phyloP scores from a whole-genome alignment of 352 stramenopile species.

The Phytophthora crassamura region DNA sequence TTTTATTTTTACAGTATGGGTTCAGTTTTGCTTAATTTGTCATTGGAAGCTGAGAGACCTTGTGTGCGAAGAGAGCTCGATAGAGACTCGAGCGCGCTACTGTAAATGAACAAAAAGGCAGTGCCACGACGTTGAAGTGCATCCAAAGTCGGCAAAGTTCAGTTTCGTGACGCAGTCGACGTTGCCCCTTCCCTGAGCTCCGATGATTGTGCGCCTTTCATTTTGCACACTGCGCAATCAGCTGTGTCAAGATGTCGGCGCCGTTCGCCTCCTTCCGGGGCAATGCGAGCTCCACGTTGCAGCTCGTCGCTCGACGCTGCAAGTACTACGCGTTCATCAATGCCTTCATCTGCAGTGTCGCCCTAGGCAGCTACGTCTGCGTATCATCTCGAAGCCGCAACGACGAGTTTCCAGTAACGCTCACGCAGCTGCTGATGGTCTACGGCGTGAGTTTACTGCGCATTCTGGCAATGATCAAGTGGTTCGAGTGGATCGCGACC shows the following conservation, averaged over 20 bases:
- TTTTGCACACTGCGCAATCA: slow-evolving; percentile 32
- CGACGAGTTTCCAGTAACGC: slow-evolving; percentile 2
- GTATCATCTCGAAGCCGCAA: slow-evolving; percentile 7
- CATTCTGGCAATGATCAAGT: slow-evolving; percentile 66
- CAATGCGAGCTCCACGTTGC: slow-evolving; percentile 13
- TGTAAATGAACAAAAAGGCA: too few relatives aligned
- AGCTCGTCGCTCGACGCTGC: slow-evolving; percentile 51
- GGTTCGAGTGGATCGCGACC: slow-evolving; percentile 86
- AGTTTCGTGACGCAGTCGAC: slow-evolving; percentile 25
- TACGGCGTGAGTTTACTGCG: slow-evolving; percentile 60
- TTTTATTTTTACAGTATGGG: too few relatives aligned
- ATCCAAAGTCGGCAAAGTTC: slow-evolving; percentile 11
- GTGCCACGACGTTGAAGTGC: slow-evolving; percentile 2
- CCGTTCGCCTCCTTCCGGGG: background rate
- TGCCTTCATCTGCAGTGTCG: slow-evolving; percentile 76
- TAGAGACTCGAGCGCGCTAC: too few relatives aligned
- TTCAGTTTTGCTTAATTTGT: too few relatives aligned
- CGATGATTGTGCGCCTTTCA: slow-evolving; percentile 36
- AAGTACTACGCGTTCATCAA: slow-evolving; percentile 90
- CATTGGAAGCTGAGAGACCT: too few relatives aligned
- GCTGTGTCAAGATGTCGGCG: slow-evolving; percentile 9
- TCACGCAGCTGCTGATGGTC: slow-evolving; percentile 24
- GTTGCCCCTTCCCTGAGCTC: slow-evolving; percentile 10
- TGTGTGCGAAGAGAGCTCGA: too few relatives aligned
- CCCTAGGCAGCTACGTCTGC: slow-evolving; percentile 38